Conservation (phyloP, 1,284 basidiomycete genomes). For the Tylopilus sp. region DNA sequence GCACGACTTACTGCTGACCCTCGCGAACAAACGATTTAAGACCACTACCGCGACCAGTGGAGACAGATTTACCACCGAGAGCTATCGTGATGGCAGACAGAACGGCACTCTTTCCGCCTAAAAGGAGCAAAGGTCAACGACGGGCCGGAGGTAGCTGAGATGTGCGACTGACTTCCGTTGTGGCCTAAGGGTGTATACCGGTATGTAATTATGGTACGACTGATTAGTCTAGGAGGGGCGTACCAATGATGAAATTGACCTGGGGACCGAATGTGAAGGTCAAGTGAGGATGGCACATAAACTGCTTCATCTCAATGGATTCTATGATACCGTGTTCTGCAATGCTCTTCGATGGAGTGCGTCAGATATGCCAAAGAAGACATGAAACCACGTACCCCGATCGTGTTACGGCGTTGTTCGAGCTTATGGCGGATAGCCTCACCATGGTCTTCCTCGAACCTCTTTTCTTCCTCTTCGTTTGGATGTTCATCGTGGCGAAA, state of each 20-base stretch:
- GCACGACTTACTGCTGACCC: slow-evolving; percentile 63
- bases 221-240: not conserved
- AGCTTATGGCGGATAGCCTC: slow-evolving; percentile 54
- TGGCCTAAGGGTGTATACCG: slow-evolving; percentile 48
- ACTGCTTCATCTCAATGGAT: slow-evolving; percentile 82
- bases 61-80: slow-evolving; percentile 86
- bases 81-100: slow-evolving; percentile 92
- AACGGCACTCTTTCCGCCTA: slow-evolving; percentile 94
- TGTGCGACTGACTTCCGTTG: slow-evolving; percentile 63
- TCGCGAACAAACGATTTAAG: slow-evolving; percentile 89
- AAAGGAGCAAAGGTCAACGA: not conserved
- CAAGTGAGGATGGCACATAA: slow-evolving; percentile 93
- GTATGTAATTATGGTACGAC: not conserved
- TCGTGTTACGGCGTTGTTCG: slow-evolving; percentile 48
- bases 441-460: slow-evolving; percentile 58
- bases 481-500: slow-evolving; percentile 31
- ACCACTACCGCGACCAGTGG: slow-evolving; percentile 85
- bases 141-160: not conserved
- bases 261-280: slow-evolving; percentile 82
- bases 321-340: slow-evolving; percentile 88
- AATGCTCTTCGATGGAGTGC: slow-evolving; percentile 47
- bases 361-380: not conserved
- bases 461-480: slow-evolving; percentile 50
- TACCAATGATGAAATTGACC: slow-evolving; percentile 96
- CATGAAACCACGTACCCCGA: slow-evolving; percentile 48